Evolutionary conservation across 495 filamentous ascomycete genomes (phyloP), one percentile per base, ranked within the genome.

Genomic region (Penicillium coprophilum): DNA sequence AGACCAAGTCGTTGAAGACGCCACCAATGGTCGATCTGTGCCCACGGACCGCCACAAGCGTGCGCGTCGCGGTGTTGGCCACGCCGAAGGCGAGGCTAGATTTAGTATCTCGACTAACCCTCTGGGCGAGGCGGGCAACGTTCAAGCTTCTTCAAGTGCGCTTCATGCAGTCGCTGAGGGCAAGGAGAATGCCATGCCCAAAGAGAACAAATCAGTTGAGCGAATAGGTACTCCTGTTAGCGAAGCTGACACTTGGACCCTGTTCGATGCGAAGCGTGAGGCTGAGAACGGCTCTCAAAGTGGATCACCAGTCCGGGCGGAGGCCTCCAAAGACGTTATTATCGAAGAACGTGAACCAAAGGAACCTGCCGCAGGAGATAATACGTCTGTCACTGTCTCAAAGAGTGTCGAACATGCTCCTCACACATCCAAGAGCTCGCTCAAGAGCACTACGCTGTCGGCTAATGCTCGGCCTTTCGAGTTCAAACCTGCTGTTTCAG

Each of bases 21-120:
- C 50, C 3, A 23, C 6, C 19, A 66, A 69, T 48, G 71, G 70
- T 50, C 62, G 67, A 48, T 55, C 66, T 34, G 62, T 75, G 31
- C 64, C 68, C n/a, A 66, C 67, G 13, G 74, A 87, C 46, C 85
- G 90, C 19, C 75, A 86, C 61, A 96, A 95, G 81, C 82, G 89
- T 67, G 81, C 83, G 63, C 82, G 86, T 49, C 82, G 79, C 24
- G 78, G 66, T 48, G 77, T 72, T 20, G 80, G 77, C 21, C 83
- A 85, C 64, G 84, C 81, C 36, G 84, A 90, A 63, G 78, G 84
- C 30, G 85, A 91, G 12, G 86, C 87, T 19, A 76, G 80, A 46
- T 91, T 91, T 69, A 89, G 88, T 40, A 79, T 80, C 19, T 80
- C 85, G n/a, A 76, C 75, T 13, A 72, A 73, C 44, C 67, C 75